These are phyloP conservation scores for Claviceps sp. DNA, from an alignment of 2,329 filamentous ascomycete genomes.

Conservation along the genomic window DNA sequence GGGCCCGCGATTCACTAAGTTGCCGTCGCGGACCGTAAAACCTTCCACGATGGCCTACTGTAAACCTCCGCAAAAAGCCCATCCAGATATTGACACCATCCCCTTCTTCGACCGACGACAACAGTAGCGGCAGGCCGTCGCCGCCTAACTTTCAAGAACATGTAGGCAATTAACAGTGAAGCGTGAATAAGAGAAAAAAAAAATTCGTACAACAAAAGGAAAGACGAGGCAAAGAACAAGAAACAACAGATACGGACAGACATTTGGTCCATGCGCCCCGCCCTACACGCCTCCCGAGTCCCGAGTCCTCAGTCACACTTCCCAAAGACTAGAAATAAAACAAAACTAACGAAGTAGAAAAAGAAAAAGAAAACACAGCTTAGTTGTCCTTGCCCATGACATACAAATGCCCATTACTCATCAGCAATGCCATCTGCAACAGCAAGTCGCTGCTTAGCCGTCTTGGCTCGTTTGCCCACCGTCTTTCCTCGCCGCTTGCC, in stretches of 20 bases:
- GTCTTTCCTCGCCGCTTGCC: slow-evolving; percentile 43
- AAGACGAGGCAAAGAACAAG: not conserved
- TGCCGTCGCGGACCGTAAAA: no score
- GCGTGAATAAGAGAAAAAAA: not conserved
- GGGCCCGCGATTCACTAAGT: not conserved
- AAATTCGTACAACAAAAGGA: not conserved
- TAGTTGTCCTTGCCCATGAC: not conserved
- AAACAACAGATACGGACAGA: not conserved
- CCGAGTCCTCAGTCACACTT: no score
- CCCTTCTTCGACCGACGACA: no score
- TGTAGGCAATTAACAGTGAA: no score
- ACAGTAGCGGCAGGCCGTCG: no score
- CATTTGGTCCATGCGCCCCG: not conserved
- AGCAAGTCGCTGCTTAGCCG: slow-evolving; percentile 52
- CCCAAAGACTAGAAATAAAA: no score
- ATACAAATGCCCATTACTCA: slow-evolving; percentile 7
- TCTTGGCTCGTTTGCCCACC: slow-evolving; percentile 44
- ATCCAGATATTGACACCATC: no score
- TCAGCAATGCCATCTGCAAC: slow-evolving; percentile 47
- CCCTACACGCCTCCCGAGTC: slow-evolving; percentile 1
- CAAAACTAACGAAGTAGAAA: not conserved
- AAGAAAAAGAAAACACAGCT: not conserved
- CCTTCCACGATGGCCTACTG: no score
- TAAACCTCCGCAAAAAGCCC: no score
- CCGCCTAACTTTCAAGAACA: no score